Conservation (phyloP, 495 filamentous ascomycete species). For the Neurospora sp. region DNA sequence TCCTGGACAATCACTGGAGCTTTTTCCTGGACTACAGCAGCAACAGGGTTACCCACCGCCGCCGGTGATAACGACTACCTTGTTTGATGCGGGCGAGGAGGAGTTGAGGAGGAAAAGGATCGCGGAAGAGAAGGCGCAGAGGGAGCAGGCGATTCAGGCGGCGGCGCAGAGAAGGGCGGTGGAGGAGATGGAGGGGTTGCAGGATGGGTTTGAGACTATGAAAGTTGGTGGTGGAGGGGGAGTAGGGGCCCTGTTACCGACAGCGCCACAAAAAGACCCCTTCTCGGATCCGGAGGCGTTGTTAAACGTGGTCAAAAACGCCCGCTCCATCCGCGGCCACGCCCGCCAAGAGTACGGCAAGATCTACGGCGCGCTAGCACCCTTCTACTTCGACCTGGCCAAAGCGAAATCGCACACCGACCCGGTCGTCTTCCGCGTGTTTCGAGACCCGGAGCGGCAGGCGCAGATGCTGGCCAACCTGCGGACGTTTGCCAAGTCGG, state of each 20-base stretch:
- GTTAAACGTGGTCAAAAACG: constrained; percentile 55
- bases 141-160: constrained; percentile 5
- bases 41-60: background rate
- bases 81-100: constrained; percentile 60
- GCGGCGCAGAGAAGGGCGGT: constrained; percentile 17
- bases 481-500: constrained; percentile 65
- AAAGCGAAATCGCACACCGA: constrained; percentile 65
- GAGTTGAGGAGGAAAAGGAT: constrained; percentile 38
- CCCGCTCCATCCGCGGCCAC: constrained; percentile 71
- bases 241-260: background rate
- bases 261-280: constrained; percentile 12
- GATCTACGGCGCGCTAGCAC: constrained; percentile 77
- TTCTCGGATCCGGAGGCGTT: constrained; percentile 45
- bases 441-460: constrained; percentile 78
- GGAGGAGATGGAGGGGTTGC: constrained; percentile 21
- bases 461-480: constrained; percentile 80
- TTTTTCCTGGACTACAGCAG: background rate
- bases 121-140: constrained; percentile 2
- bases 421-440: constrained; percentile 74
- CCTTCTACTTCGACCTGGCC: constrained; percentile 78
- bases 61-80: constrained; percentile 35
- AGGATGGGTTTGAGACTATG: constrained; percentile 62
- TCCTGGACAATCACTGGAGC: background rate
- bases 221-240: constrained; percentile 22
- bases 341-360: constrained; percentile 86